A percentile compares a stretch with the other conserved stretches of the same genome.
These are phyloP conservation scores for Chlamydomonas sp. DNA, from an alignment of 139 green algal species.

Conservation along the genomic window DNA sequence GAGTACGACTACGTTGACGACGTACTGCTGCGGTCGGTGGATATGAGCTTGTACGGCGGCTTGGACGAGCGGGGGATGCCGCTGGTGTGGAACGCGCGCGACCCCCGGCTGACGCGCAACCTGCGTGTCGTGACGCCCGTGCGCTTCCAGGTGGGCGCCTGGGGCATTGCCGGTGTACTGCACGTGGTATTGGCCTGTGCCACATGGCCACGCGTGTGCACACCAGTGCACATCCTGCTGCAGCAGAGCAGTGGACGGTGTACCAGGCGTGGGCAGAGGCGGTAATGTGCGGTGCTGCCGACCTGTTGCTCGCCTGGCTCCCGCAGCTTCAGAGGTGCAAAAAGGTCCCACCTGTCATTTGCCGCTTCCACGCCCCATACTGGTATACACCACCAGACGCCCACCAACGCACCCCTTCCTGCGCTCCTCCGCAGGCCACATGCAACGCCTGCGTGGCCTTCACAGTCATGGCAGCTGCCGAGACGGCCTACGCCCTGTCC, in stretches of 20 bases:
- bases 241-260: too few species aligned
- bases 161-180: neutral
- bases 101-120: neutral
- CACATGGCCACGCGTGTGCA: too few species aligned
- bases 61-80: neutral
- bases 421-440: neutral
- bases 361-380: too few species aligned
- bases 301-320: too few species aligned
- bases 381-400: too few species aligned
- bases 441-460: slow-evolving; percentile 23
- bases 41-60: neutral
- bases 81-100: neutral
- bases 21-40: too few species aligned
- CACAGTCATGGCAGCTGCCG: neutral
- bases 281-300: too few species aligned
- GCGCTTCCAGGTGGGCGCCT: neutral
- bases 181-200: neutral
- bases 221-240: too few species aligned
- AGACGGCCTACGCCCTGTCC: neutral
- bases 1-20: too few species aligned
- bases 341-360: too few species aligned
- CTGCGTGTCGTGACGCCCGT: neutral
- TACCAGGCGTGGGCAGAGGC: too few species aligned
- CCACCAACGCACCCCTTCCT: neutral
- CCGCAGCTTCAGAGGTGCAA: too few species aligned